Evolutionary conservation across 768 basidiomycete species (phyloP).

Genomic region (Termitomyces sp.): DNA sequence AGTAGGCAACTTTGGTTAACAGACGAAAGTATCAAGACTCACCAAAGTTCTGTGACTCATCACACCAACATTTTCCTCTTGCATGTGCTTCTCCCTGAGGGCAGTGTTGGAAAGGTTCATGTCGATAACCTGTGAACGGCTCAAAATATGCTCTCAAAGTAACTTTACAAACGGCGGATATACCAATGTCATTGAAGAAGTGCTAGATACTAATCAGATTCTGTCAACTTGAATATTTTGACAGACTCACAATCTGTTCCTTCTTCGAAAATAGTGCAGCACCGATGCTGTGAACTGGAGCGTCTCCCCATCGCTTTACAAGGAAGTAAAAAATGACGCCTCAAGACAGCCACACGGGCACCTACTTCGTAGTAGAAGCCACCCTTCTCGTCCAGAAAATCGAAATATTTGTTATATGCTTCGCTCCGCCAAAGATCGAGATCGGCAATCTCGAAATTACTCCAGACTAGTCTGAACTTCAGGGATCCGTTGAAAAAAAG

Average conservation of each 20-base stretch:
- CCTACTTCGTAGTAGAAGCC: constrained; percentile 86
- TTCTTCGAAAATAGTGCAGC: constrained; percentile 85
- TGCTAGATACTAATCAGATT: constrained; percentile 34
- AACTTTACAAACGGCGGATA: neutral
- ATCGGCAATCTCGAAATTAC: constrained; percentile 88
- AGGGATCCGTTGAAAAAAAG: neutral
- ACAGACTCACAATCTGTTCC: constrained; percentile 59
- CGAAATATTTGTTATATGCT: constrained; percentile 79
- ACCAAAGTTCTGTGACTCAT: constrained; percentile 71
- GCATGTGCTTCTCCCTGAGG: constrained; percentile 70
- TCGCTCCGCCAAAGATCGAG: constrained; percentile 83
- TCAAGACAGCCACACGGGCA: neutral
- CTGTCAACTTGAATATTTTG: neutral
- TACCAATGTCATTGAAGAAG: constrained; percentile 90
- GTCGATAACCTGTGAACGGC: constrained; percentile 51
- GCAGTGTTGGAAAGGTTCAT: constrained; percentile 94
- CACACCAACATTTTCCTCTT: constrained; percentile 85
- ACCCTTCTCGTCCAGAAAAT: constrained; percentile 71
- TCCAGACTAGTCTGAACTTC: constrained; percentile 60
- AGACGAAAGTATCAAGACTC: constrained; percentile 15
- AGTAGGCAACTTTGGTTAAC: neutral
- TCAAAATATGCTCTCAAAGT: neutral
- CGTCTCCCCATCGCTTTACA: constrained; percentile 85
- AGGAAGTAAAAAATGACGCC: constrained; percentile 1
- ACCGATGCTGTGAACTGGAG: constrained; percentile 84